Base-by-base conservation (phyloP, 2,329 filamentous ascomycete species). In the Ascochyta viciae-villosae region DNA sequence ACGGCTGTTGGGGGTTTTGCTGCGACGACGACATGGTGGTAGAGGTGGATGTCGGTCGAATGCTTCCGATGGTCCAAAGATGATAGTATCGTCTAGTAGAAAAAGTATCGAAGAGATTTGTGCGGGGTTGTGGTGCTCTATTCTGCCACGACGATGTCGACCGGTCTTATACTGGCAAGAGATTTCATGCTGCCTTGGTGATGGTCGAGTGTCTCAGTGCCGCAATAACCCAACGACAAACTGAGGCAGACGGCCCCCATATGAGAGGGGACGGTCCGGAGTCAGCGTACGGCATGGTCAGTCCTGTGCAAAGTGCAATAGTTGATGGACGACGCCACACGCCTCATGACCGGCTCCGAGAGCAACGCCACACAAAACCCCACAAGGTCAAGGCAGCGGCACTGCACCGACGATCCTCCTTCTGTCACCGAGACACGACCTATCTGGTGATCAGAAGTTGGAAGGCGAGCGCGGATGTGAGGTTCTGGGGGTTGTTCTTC, bases 11-110 rank as follows among this genome's bases (percentile, higher is more conserved):
- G 22, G 51, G 27, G 38, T 49, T 54, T 35, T 61, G 48, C 37
- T 58, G 50, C 10, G 60, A 56, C 3, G 61, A 58, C 50, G 64
- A 61, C 65, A 68, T 68, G 33, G 16, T 52, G 15, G 34, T 39
- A 29, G 45, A 37, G 40, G 43, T 33, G 41, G 46, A 38, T 50
- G 47, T 50, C 16, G 47, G 48, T 44, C 23, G 27, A 37, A 34
- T 24, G 29, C 16, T 37, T 44, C 34, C 39, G 44, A 35, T 31
- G 33, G n/a, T 39, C n/a, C 12, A 44, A 19, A 52, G 40, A 39
- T 33, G 42, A 47, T 39, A 47, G 31, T 51, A 46, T 44, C 29
- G 31, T 52, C 34, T 49, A 52, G 40, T 49, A 52, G 27, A 41
- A 44, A 47, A 57, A 41, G 51, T 51, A 57, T 37, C 19, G 44